Conservation (phyloP, 768 basidiomycete species). For the Podaxis pistillaris region DNA sequence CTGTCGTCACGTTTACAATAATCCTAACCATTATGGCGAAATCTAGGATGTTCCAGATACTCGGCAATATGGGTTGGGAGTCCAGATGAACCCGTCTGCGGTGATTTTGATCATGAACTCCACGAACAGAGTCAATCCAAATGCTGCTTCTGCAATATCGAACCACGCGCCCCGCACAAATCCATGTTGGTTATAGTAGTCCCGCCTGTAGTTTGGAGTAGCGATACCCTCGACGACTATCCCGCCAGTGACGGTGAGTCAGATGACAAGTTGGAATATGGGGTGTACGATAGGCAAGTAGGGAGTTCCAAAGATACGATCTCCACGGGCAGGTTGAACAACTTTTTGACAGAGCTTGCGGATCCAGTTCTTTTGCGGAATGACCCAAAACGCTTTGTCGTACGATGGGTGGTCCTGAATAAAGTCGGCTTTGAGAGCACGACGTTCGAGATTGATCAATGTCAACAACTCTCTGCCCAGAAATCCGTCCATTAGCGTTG, state of each 20-base stretch:
- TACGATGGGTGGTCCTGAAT: slow-evolving; percentile 87
- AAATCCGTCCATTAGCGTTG: not conserved
- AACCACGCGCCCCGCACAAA: slow-evolving; percentile 76
- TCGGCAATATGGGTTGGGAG: slow-evolving; percentile 90
- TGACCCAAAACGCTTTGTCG: slow-evolving; percentile 88
- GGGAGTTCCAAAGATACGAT: slow-evolving; percentile 82
- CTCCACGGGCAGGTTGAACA: slow-evolving; percentile 79
- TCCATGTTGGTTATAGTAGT: slow-evolving; percentile 64
- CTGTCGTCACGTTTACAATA: slow-evolving; percentile 69
- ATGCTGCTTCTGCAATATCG: slow-evolving; percentile 71
- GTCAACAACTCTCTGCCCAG: slow-evolving; percentile 65
- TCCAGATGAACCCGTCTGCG: slow-evolving; percentile 90
- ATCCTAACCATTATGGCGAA: slow-evolving; percentile 80
- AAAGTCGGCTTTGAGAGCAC: slow-evolving; percentile 81
- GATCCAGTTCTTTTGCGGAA: slow-evolving; percentile 74
- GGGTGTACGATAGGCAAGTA: slow-evolving; percentile 64
- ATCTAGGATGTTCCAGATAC: slow-evolving; percentile 92
- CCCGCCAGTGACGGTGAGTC: slow-evolving; percentile 75
- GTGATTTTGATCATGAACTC: slow-evolving; percentile 90
- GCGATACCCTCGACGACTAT: slow-evolving; percentile 83
- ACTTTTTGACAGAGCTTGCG: slow-evolving; percentile 79
- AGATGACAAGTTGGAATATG: slow-evolving; percentile 71
- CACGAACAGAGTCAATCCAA: slow-evolving; percentile 67
- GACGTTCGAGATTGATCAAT: slow-evolving; percentile 62
- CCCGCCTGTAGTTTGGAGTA: slow-evolving; percentile 78